Conservation (phyloP, 1,139 yeast genomes). For the Scheffersomyces insectosa region DNA sequence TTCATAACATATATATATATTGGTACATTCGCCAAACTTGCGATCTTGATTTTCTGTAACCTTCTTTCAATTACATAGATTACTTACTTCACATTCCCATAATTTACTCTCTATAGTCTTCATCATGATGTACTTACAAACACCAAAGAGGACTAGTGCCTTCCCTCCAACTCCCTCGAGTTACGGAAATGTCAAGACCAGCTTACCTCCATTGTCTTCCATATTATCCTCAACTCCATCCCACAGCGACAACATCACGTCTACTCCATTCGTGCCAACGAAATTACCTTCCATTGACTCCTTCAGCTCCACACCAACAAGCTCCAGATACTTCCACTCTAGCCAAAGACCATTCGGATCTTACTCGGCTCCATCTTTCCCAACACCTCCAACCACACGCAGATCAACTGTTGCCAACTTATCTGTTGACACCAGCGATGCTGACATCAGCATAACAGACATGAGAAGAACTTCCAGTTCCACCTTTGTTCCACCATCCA, state of each 20-base stretch:
- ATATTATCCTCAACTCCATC: constrained; percentile 20
- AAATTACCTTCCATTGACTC: constrained; percentile 9
- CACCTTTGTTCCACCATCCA: not conserved
- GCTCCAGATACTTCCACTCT: constrained; percentile 1
- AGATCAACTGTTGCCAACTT: not conserved
- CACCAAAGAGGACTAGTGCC: constrained; percentile 31
- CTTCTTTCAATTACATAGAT: not conserved
- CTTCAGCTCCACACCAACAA: not conserved
- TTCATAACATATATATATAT: too few species aligned
- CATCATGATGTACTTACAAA: constrained; percentile 17
- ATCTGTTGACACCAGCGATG: constrained; percentile 12
- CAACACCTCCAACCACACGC: constrained; percentile 1
- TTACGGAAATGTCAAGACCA: constrained; percentile 16
- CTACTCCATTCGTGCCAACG: constrained; percentile 8
- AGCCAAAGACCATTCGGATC: constrained; percentile 1
- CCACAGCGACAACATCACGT: constrained; percentile 2
- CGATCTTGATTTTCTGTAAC: too few species aligned
- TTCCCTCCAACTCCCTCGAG: constrained; percentile 28
- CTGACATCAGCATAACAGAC: constrained; percentile 15
- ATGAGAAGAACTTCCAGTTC: constrained; percentile 6
- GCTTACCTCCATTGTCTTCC: constrained; percentile 46
- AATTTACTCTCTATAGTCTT: not conserved
- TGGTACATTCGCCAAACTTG: too few species aligned
- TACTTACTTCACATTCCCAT: not conserved
- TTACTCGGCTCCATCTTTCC: not conserved